These are phyloP conservation scores for Penicillium hesseltinei DNA, from an alignment of 2,329 filamentous ascomycete species.

Conservation along the genomic window DNA sequence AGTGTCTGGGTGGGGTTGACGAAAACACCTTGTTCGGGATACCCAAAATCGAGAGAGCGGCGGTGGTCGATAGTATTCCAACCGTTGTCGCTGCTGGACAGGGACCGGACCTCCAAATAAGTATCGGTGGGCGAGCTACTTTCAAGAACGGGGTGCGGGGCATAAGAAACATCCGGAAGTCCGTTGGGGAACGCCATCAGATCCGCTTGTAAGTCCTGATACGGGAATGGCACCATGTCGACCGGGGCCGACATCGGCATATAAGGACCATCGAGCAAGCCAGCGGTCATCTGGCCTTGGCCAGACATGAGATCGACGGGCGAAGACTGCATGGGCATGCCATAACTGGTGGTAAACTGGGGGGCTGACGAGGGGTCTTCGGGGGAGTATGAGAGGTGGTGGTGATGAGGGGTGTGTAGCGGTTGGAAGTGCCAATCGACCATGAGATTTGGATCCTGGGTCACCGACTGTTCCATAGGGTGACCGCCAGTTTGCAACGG, in stretches of 20 bases:
- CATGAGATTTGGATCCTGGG: constrained; percentile 45
- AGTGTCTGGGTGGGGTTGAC: constrained; percentile 91
- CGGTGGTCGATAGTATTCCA: constrained; percentile 81
- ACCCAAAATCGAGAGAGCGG: constrained; percentile 67
- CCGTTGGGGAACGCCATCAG: constrained; percentile 58
- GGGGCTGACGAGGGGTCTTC: constrained; percentile 54
- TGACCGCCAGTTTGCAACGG: constrained; percentile 46
- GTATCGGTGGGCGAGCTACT: constrained; percentile 71
- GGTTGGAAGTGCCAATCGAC: constrained; percentile 49
- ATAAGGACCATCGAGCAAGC: constrained; percentile 64
- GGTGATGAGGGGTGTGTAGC: constrained; percentile 34
- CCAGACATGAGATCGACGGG: constrained; percentile 58
- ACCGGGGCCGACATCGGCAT: constrained; percentile 53
- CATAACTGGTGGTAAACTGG: constrained; percentile 59
- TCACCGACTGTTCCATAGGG: constrained; percentile 43
- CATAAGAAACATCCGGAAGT: constrained; percentile 46
- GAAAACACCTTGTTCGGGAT: constrained; percentile 64
- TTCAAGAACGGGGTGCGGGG: constrained; percentile 44
- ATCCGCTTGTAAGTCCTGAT: constrained; percentile 75
- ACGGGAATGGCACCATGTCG: constrained; percentile 67
- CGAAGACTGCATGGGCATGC: constrained; percentile 44
- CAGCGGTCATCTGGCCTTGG: constrained; percentile 62
- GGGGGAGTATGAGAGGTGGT: constrained; percentile 39
- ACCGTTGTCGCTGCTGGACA: constrained; percentile 81
- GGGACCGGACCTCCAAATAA: constrained; percentile 80